Conservation (phyloP, 2,329 filamentous ascomycete genomes). For the Calonectria hongkongensis region DNA sequence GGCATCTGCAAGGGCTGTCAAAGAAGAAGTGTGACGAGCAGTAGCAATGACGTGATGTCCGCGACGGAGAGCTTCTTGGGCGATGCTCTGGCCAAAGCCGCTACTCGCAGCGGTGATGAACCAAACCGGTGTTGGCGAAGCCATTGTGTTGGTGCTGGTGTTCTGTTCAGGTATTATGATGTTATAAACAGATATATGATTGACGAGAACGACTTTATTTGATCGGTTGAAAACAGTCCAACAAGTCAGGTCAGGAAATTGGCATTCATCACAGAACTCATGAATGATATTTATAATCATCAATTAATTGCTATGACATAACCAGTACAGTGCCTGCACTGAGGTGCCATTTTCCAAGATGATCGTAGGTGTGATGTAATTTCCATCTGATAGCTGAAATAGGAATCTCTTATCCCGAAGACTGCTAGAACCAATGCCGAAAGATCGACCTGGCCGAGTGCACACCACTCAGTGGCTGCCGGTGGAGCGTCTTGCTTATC, state of each 20-base stretch:
- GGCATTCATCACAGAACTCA: no score
- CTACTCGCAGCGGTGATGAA: slow-evolving; percentile 68
- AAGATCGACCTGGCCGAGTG: not conserved
- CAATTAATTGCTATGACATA: not conserved
- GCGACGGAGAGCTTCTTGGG: slow-evolving; percentile 62
- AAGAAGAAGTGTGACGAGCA: slow-evolving; percentile 58
- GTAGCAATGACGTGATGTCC: slow-evolving; percentile 69
- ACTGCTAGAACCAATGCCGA: not conserved
- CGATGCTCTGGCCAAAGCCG: slow-evolving; percentile 67
- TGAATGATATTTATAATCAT: not conserved
- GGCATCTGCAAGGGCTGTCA: slow-evolving; percentile 32
- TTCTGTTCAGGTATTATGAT: not conserved
- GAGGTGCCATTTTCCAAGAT: not conserved
- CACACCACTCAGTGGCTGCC: no score
- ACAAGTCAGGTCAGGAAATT: not conserved
- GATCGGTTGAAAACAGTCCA: not conserved
- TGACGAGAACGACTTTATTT: no score
- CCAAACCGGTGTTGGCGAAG: slow-evolving; percentile 60
- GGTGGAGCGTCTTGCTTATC: not conserved
- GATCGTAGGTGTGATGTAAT: not conserved
- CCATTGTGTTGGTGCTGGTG: slow-evolving; percentile 18
- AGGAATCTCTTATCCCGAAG: slow-evolving; percentile 19
- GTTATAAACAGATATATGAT: not conserved
- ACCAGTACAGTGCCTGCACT: not conserved
- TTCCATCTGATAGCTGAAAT: not conserved